Base-by-base conservation (phyloP, 805 yeast genomes). In the Pichia scutulata region DNA sequence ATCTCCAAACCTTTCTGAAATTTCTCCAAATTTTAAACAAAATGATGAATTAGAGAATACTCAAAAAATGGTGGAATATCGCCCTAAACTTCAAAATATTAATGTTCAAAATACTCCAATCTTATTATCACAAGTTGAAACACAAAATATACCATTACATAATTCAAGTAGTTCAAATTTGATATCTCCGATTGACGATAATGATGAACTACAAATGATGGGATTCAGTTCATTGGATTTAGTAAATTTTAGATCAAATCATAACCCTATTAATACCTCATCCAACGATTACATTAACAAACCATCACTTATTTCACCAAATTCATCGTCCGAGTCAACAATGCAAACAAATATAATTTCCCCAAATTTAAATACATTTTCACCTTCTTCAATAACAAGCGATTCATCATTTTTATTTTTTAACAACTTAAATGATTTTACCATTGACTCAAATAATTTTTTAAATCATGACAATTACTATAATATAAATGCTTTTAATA, bases 241-340 rank as follows among this genome's bases (percentile, higher is more conserved):
- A 21, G 65, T 64, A 4, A 62, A 63, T 5, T 65, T 64, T 50
- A 60, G 58, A 23, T 64, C 69, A 2, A 69, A 66, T 21, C 63
- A 65, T 9, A 43, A 43, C 2, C 30, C 16, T 41, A 41, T n/a
- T 44, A 21, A 8, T 19, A 7, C 41, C n/a, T 23, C 26, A 19
- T 18, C n/a, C 4, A 39, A 30, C 16, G 9, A 10, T 6, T 28
- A 37, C 16, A 22, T 16, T 4, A 48, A 26, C 14, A 22, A 4
- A 33, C 18, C 19, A 33, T 33, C 19, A n/a, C 5, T 16, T 33
- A 25, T 24, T 36, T 43, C 48, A 13, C 43, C 40, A 18, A 33
- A 40, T 40, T 40, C 51, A 18, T 23, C 41, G 13, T 19, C 42
- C 8, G 43, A 28, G 22, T 47, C 37, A 36, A 41, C 39, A 14